Evolutionary conservation across 1,284 basidiomycete species (phyloP), one percentile per base, ranked within the genome.

Genomic region (Ceratobasidium sp.): DNA sequence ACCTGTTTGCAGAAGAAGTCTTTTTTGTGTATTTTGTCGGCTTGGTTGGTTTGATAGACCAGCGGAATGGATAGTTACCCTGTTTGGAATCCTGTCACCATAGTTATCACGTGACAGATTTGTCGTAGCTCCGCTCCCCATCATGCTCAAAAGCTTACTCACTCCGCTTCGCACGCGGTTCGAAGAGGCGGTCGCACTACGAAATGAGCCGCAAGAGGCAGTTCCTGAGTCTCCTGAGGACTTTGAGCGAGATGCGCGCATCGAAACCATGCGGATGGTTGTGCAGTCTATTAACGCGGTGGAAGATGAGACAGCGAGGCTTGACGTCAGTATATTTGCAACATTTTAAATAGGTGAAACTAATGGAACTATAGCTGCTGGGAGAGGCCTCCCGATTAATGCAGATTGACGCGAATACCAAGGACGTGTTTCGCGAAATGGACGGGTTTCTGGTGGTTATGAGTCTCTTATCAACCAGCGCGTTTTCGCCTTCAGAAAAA

Each of bases 391-490:
- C 89, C 74, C 86, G 88, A 44, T 88, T 91, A 23, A 87, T 93
- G 85, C 83, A 86, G 15, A 88, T 91, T 82, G 89, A 92, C 79
- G 82, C 86, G 9, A 85, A 84, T 73, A 92, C 92, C 10, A 93
- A 91, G 83, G 91, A 92, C 77, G 90, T 92, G 9, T 95, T 95
- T 83, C 87, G 93, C 7, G 92, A 94, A 81, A 86, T 92, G 82
- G 94, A 95, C 80, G 94, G 94, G 0, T 94, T 94, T 82, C 85
- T 94, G 28, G 88, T 90, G 20, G 85, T 94, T 59, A 90, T 94
- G 84, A 92, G 89, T 80, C 87, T 91, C 40, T 85, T 95, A 4
- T 92, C 92, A 1, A 90, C 67, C 17, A 61, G 56, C 78, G 78
- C 56, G 77, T 80, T 54, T 50, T 81, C 28, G 65, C 59, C 44